Conservation (phyloP, 2,329 filamentous ascomycete genomes). For the Coniella vitis region DNA sequence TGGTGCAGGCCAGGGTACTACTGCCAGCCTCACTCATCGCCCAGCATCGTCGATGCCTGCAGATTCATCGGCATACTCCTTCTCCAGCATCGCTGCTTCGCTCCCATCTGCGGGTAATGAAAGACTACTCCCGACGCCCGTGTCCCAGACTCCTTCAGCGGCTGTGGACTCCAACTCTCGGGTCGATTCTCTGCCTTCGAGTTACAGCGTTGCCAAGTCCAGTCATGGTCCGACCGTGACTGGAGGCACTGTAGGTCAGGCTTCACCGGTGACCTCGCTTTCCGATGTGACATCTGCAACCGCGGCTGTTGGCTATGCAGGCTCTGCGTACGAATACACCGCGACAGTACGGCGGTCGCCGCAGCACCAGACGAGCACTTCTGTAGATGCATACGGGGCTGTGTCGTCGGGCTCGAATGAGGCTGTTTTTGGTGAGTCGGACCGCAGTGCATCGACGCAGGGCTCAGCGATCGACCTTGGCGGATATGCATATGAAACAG, state of each 20-base stretch:
- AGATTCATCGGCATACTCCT: slow-evolving; percentile 32
- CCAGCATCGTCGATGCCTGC: slow-evolving; percentile 21
- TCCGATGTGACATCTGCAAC: slow-evolving; percentile 21
- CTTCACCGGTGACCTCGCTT: slow-evolving; percentile 19
- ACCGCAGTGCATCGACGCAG: slow-evolving; percentile 22
- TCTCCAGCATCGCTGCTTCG: slow-evolving; percentile 35
- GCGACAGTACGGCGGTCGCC: slow-evolving; percentile 16
- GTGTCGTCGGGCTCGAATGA: slow-evolving; percentile 15
- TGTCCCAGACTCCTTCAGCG: slow-evolving; percentile 24
- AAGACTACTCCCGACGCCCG: slow-evolving; percentile 29
- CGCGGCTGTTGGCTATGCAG: slow-evolving; percentile 7
- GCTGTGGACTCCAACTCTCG: slow-evolving; percentile 23
- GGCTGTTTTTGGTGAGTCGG: slow-evolving; percentile 22
- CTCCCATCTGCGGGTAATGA: slow-evolving; percentile 27
- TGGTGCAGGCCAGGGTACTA: slow-evolving; percentile 14
- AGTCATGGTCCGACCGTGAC: not conserved
- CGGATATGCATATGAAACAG: slow-evolving; percentile 21
- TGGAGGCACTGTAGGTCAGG: slow-evolving; percentile 15
- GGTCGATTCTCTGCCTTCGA: slow-evolving; percentile 19
- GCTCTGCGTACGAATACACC: slow-evolving; percentile 11
- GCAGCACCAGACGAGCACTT: slow-evolving; percentile 13
- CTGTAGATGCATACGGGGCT: slow-evolving; percentile 8
- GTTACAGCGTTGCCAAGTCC: slow-evolving; percentile 19
- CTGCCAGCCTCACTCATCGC: slow-evolving; percentile 28
- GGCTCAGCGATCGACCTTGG: slow-evolving; percentile 21